Evolutionary conservation across 1,284 basidiomycete species (phyloP), one percentile per base, ranked within the genome.

Genomic region (Mycena citricolor): DNA sequence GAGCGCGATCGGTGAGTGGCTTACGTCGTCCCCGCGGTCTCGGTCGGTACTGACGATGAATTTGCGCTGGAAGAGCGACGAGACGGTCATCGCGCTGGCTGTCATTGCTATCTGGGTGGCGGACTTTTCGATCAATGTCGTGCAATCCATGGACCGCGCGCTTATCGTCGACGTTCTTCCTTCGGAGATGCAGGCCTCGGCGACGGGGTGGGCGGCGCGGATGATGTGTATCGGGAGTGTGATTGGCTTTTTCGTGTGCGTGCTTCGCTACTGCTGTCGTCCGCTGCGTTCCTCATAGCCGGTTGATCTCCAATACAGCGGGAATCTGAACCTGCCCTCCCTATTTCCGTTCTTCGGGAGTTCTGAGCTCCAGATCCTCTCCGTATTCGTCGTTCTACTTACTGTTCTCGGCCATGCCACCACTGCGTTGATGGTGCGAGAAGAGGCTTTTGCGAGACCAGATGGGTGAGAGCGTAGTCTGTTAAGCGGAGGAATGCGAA

Each of bases 181-280:
- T 31, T 71, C 86, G 1, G 64, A 75, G 1, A 74, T 83, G 36
- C 95, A 98, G 62, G 83, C 92, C 8, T 73, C 79, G 16, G 94
- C 87, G 0, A 97, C 94, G 61, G 95, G 94, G 0, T 99, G 95
- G 94, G 94, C 91, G 1, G 91, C 91, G 0, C 74, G 90, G 17
- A 92, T 97, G 86, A 70, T 86, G 38, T 88, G 87, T 1, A 60
- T 90, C 26, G 92, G 91, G 6, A 83, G 85, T 49, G 83, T 94
- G 1, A 70, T 83, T 5, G 92, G 91, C 0, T 94, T 93, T 63
- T 93, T 90, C 58, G 73, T 90, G 90, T 91, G 56, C 55, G 86
- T 73, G n/a, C n/a, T n/a, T n/a, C n/a, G n/a, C n/a, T n/a, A n/a
- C n/a, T n/a, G n/a, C n/a, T n/a, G n/a, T n/a, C n/a, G n/a, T n/a